Evolutionary conservation across 2,329 filamentous ascomycete species (phyloP), one percentile per base, ranked within the genome.

Genomic region (Chaetomium strumarium): DNA sequence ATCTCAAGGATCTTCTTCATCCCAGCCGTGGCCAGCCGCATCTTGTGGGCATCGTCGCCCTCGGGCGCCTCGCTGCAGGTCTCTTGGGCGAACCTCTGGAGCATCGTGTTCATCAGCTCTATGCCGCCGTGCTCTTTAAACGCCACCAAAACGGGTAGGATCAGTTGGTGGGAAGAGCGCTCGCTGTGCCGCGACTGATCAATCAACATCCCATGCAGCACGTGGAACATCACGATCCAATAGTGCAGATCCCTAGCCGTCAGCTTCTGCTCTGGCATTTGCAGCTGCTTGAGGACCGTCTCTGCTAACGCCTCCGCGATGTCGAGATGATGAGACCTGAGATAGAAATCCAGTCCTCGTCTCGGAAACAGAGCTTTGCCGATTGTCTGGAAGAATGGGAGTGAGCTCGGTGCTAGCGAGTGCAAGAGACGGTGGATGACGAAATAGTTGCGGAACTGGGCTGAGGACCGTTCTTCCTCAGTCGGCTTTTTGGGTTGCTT

Each of bases 1-100:
- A 97, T 79, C 30, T 86, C 84, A 29, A 99, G 76, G 31, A 97
- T 90, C 60, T 91, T 89, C 66, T 88, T 90, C 59, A 95, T 81
- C 12, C 79, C 79, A 38, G 79, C 73, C 1, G 73, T 73, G 6
- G 79, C 76, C 43, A 81, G 71, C 56, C 76, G 76, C 29, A 71
- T 64, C 57, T 70, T 73, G 1, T 70, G 71, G 1, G 69, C 64
- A 51, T 79, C 77, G 19, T 76, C 74, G n/a, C 63, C 62, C 14
- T 69, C 66, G 16, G 63, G 43, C 53, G 64, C 55, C n/a, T 70
- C 67, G 39, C 68, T 65, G 59, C 68, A 70, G 49, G 79, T 72
- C 55, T 84, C 79, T 8, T 76, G 70, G 48, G 81, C 77, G 61
- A 95, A 93, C 16, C 79, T 76, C 38, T 81, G 74, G 10, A 95